Evolutionary conservation across 352 stramenopile species (phyloP), one percentile per base, ranked within the genome.

Genomic region (Globisporangium perplexum): DNA sequence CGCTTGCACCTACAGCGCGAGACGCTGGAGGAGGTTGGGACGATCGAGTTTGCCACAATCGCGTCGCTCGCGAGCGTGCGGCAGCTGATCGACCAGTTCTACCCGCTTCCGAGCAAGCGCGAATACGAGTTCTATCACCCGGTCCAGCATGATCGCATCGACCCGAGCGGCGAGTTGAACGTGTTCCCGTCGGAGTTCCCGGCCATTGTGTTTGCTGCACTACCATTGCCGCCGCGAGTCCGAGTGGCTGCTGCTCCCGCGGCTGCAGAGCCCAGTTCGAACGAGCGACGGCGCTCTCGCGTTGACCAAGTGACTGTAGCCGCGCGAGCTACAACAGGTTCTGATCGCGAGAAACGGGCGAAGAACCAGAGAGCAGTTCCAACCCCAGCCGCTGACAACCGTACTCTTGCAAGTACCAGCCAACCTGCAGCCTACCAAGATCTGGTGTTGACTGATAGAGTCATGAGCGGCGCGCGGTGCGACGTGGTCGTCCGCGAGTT

Each of bases 31-130:
- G 18, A 56, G 0, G 4, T 70, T 5, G 65, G 65, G 7, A 26
- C 24, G 15, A 51, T 73, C 39, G 66, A 71, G 46, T 71, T 74
- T 26, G 42, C 61, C 30, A 64, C 50, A 4, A 28, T 60, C 22
- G 59, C 66, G 7, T 55, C 62, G 24, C 59, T 74, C 30, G 66
- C 55, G 8, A 60, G 57, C 35, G 53, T 62, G 44, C 59, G 62
- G 2, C n/a, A 22, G 14, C 66, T 73, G 23, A 54, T 73, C 28
- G 51, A 68, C 31, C 59, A 70, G 49, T 73, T 73, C 49, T 65
- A 68, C 30, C 66, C 62, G 18, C 42, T 66, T n/a, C 55, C 62
- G 0, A 53, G 49, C 49, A 45, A 60, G 11, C 65, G 59, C 47
- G 44, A 55, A 22, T 70, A 65, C 59, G 55, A 62, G 26, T 73